Evolutionary conservation across 1,284 basidiomycete species (phyloP), one percentile per base, ranked within the genome.

Genomic region (Grifola frondosa): DNA sequence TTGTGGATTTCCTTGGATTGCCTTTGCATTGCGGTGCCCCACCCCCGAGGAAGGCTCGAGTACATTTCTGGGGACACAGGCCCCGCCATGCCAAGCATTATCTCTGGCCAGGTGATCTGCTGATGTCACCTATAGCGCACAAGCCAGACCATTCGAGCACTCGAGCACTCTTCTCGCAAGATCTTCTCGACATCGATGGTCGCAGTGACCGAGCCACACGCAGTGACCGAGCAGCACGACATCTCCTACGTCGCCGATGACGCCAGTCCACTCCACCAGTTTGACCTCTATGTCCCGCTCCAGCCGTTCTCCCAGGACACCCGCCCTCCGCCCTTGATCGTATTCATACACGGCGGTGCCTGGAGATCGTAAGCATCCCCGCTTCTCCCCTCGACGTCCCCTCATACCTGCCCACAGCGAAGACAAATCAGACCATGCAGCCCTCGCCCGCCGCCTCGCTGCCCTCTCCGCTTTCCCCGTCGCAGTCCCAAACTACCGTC

Each of bases 301-400:
- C 38, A n/a, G 23, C 37, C 13, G 30, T 45, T 8, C 5, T 17
- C 22, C 15, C 28, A 23, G 26, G 41, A 47, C 33, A 30, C 33
- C 17, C 26, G 19, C 13, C 15, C 12, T 9, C 38, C 30, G 21
- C 49, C 45, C 34, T 50, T 40, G 63, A 66, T 33, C 59, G 80
- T 45, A 53, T 83, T 42, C 54, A 67, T 89, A 13, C 88, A 90
- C 56, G 88, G 88, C 25, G 88, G 88, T 29, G 88, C 88, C 25
- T 91, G 88, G 88, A 69, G 79, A 55, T 64, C 78, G 86, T 87
- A 58, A 71, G 82, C 62, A 17, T 37, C 19, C 34, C 17, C 25
- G 13, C 10, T 30, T 20, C 39, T 30, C 16, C 23, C 36, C 20
- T 38, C 28, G 20, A 12, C 10, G 2, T 16, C 12, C 33, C 10